These are phyloP conservation scores for Neofusicoccum parvum DNA, from an alignment of 2,329 filamentous ascomycete genomes.

Conservation along the genomic window DNA sequence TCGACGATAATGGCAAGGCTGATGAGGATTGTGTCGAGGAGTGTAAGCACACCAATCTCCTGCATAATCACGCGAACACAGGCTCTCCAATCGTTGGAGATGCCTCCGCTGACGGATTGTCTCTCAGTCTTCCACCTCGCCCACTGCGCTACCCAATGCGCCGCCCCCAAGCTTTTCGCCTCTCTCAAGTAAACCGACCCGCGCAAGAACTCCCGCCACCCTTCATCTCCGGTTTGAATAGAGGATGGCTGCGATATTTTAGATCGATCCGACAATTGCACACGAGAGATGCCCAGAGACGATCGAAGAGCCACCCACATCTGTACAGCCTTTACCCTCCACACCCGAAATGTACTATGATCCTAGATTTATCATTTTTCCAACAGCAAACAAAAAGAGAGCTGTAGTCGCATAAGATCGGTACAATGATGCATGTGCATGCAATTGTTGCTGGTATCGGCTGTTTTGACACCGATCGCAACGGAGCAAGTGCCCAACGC, in stretches of 20 bases:
- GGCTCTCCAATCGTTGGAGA: neutral
- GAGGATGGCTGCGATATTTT: conserved; percentile 5
- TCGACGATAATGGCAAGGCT: conserved; percentile 71
- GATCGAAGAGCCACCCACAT: conserved; percentile 3
- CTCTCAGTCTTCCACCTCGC: conserved; percentile 91
- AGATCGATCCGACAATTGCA: conserved; percentile 19
- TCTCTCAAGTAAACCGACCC: conserved; percentile 74
- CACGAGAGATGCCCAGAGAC: conserved; percentile 17
- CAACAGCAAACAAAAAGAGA: conserved; percentile 10
- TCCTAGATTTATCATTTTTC: neutral
- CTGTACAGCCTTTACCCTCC: conserved; percentile 8
- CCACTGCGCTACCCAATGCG: conserved; percentile 91
- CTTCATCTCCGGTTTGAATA: neutral
- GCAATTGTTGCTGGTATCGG: neutral
- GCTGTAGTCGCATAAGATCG: conserved; percentile 1
- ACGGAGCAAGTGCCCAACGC: neutral
- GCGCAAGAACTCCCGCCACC: neutral
- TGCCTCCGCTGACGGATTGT: conserved; percentile 11
- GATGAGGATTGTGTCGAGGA: conserved; percentile 98
- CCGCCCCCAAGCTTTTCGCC: conserved; percentile 93
- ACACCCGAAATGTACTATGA: conserved; percentile 19
- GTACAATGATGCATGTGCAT: conserved; percentile 7
- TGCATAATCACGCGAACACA: neutral
- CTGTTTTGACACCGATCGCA: neutral
- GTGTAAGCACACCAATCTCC: conserved; percentile 67